Evolutionary conservation across 306 rosid genomes (phyloP), one percentile per base, ranked within the genome.

Genomic region (Corylus americana): DNA sequence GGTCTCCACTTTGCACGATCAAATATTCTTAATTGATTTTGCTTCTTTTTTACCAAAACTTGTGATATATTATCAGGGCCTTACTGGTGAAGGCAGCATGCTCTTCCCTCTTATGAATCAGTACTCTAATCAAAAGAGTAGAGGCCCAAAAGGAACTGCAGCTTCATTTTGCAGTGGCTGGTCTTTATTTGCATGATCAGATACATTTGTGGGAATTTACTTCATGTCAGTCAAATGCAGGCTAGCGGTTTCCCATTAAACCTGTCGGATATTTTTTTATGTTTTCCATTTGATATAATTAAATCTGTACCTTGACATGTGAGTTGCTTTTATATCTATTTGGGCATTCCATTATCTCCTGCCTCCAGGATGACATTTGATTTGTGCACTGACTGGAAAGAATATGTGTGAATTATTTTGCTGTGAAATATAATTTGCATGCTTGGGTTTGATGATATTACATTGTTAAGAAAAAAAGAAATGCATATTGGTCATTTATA

Each of bases 401-500:
- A 62, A 8, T 29, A 62, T 62, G 45, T 8, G 13, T 35, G 3
- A 13, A 62, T n/a, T 57, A 11, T 55, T 55, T 55, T 55, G 27
- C 44, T 39, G 44, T 39, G 44, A 39, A 39, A 39, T 39, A 39
- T 42, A 42, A 42, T 42, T 42, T 42, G 45, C 45, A 42, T 42
- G 45, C 45, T 6, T 6, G 45, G 45, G 7, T 42, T 42, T 42
- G 45, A 42, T 42, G 45, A 42, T 42, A 42, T 42, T 42, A 42
- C 45, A 42, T 42, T 42, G 45, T 42, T 5, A 42, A 42, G 45
- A 49, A 49, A 49, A 51, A 55, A 54, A 45, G 69, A 20, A 76
- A 47, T 62, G 44, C 72, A 74, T 55, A 49, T 4, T 42, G 44
- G 44, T 81, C 50, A 7, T 72, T 49, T 74, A 14, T 78, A 14